A percentile compares a stretch with the other conserved stretches of the same genome.
phyloP scores from a whole-genome alignment of 257 asterid species.

The Oldenlandia corymbosa region DNA sequence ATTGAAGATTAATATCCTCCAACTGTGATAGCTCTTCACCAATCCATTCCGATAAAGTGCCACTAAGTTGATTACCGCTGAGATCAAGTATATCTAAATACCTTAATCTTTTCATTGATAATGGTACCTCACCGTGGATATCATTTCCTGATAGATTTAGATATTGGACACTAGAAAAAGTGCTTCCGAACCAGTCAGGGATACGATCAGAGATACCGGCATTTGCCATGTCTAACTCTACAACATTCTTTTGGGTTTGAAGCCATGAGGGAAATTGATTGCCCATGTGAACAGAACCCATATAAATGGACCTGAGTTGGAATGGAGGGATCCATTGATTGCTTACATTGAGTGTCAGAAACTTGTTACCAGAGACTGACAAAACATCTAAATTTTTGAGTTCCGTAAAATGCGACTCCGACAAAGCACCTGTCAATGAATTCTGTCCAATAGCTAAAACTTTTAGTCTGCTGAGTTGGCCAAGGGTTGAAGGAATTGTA shows the following conservation, averaged over 20 bases:
- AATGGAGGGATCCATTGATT: slow-evolving; percentile 17
- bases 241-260: slow-evolving; percentile 1
- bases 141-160: slow-evolving; percentile 10
- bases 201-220: slow-evolving; percentile 1
- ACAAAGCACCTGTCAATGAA: slow-evolving; percentile 7
- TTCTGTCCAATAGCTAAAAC: not conserved
- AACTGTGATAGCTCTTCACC: no score
- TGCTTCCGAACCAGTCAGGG: slow-evolving; percentile 11
- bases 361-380: not conserved
- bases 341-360: not conserved
- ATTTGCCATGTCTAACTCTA: not conserved
- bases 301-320: slow-evolving; percentile 5
- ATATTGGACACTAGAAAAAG: not conserved
- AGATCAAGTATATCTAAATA: no score
- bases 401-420: slow-evolving; percentile 6
- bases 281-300: not conserved
- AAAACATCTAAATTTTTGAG: not conserved
- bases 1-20: no score
- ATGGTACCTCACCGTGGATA: no score
- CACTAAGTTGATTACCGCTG: no score
- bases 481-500: not conserved
- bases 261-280: slow-evolving; percentile 15
- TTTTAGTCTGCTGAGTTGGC: slow-evolving; percentile 8
- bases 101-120: no score
- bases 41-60: no score